Evolutionary conservation across 176 grass and related monocot genomes (phyloP).

Genomic region (Pontederia paniculata): DNA sequence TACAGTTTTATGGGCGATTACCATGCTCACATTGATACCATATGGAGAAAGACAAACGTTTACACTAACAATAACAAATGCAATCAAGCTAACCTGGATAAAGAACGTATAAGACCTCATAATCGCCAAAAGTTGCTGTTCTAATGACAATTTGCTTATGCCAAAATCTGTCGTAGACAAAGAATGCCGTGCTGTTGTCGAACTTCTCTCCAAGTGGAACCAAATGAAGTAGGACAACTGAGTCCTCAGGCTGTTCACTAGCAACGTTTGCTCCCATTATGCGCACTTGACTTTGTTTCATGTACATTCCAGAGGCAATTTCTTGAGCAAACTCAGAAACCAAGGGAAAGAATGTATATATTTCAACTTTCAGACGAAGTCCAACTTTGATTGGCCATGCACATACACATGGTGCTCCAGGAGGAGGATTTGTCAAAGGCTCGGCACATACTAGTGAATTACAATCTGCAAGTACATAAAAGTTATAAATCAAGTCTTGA

Average conservation of each 20-base stretch:
- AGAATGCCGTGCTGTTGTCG: conserved; percentile 4
- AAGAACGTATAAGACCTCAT: conserved; percentile 14
- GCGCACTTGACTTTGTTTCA: conserved; percentile 19
- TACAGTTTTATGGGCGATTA: no score
- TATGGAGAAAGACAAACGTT: no score
- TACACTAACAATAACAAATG: neutral
- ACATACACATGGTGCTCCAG: conserved; percentile 13
- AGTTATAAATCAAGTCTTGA: neutral
- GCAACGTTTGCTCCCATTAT: conserved; percentile 21
- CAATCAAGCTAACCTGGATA: conserved; percentile 8
- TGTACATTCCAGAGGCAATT: conserved; percentile 9
- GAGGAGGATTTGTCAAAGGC: conserved; percentile 18
- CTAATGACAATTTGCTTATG: conserved; percentile 9
- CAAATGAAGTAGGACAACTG: conserved; percentile 6
- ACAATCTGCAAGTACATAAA: conserved; percentile 6
- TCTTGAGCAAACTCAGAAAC: conserved; percentile 16
- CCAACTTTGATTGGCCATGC: conserved; percentile 20
- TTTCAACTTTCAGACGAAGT: conserved; percentile 1
- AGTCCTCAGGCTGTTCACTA: conserved; percentile 8
- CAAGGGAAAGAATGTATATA: conserved; percentile 15
- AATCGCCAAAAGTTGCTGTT: conserved; percentile 13
- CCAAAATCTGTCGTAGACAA: conserved; percentile 10
- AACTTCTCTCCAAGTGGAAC: conserved; percentile 5
- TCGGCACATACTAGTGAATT: conserved; percentile 1
- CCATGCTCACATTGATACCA: no score